These are phyloP conservation scores for Staphylotrichum longicolle DNA, from an alignment of 495 filamentous ascomycete genomes.

Conservation along the genomic window DNA sequence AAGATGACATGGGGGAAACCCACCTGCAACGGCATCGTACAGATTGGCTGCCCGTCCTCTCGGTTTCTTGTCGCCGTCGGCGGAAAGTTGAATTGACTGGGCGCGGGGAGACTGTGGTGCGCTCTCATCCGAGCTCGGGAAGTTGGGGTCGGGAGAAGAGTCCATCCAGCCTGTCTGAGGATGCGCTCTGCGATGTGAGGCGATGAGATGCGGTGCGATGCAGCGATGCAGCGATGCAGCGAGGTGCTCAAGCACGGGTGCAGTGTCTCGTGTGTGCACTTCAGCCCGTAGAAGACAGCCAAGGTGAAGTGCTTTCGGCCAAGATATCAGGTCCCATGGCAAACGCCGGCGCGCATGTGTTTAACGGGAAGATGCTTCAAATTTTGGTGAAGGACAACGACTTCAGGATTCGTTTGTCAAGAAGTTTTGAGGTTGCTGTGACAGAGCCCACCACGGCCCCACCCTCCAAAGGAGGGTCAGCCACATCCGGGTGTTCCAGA, in stretches of 20 bases:
- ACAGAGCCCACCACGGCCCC: too few species aligned
- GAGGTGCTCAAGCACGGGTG: too few species aligned
- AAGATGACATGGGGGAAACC: slow-evolving; percentile 3
- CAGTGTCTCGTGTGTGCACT: too few species aligned
- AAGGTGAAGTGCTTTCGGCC: not conserved
- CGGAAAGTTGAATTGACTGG: not conserved
- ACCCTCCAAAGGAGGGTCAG: too few species aligned
- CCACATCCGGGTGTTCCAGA: too few species aligned
- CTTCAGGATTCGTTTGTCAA: too few species aligned
- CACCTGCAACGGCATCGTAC: slow-evolving; percentile 82
- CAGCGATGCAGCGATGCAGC: too few species aligned
- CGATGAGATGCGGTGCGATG: too few species aligned
- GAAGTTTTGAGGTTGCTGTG: too few species aligned
- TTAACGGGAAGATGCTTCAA: too few species aligned
- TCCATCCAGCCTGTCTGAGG: not conserved
- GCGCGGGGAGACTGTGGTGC: not conserved
- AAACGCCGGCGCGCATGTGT: not conserved
- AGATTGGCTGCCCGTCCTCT: slow-evolving; percentile 51
- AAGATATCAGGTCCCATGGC: not conserved
- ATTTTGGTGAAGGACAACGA: too few species aligned
- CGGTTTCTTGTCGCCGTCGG: not conserved
- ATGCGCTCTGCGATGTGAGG: too few species aligned
- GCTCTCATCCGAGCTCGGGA: slow-evolving; percentile 1
- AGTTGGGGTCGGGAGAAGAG: not conserved
- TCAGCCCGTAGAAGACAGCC: not conserved